Percentiles rank a stretch among this genome's conserved stretches.
Evolutionary conservation across 1,284 basidiomycete species (phyloP).

Genomic region (Sphagnurus paluster): DNA sequence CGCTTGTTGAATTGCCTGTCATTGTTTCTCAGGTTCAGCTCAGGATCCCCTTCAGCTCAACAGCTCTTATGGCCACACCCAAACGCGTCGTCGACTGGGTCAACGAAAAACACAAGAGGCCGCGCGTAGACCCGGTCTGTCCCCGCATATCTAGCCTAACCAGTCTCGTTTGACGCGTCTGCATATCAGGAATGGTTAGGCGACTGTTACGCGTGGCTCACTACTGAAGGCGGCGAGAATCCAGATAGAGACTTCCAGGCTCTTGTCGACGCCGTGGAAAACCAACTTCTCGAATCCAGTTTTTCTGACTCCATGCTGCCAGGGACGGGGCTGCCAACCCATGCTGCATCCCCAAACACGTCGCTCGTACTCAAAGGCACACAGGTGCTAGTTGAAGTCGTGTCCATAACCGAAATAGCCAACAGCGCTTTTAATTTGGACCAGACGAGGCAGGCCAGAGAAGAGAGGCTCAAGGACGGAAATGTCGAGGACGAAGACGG

Average conservation of each 20-base stretch:
- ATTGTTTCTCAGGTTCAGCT: conserved; percentile 12
- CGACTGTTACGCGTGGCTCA: conserved; percentile 67
- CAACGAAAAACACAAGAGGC: conserved; percentile 48
- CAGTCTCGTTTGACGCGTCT: background rate
- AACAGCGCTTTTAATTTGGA: conserved; percentile 68
- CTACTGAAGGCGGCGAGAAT: conserved; percentile 39
- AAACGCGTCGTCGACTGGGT: conserved; percentile 44
- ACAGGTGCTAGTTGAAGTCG: conserved; percentile 68
- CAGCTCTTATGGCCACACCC: conserved; percentile 30
- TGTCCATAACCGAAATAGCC: conserved; percentile 73
- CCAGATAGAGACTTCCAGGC: conserved; percentile 47
- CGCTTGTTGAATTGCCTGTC: background rate
- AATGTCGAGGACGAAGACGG: conserved; percentile 51
- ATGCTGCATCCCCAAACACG: conserved; percentile 39
- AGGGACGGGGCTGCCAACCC: conserved; percentile 62
- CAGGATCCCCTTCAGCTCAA: conserved; percentile 5
- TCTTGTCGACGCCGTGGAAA: conserved; percentile 48
- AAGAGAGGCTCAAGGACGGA: conserved; percentile 57
- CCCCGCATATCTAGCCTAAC: conserved; percentile 1
- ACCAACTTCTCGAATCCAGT: conserved; percentile 70
- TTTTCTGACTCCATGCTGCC: conserved; percentile 66
- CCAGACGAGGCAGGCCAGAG: conserved; percentile 60
- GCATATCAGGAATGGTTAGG: conserved; percentile 65
- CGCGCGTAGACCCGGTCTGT: conserved; percentile 55
- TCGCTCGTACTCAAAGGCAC: conserved; percentile 38